Evolutionary conservation across 495 filamentous ascomycete species (phyloP), one percentile per base, ranked within the genome.

Genomic region (Jackrogersella minutella): DNA sequence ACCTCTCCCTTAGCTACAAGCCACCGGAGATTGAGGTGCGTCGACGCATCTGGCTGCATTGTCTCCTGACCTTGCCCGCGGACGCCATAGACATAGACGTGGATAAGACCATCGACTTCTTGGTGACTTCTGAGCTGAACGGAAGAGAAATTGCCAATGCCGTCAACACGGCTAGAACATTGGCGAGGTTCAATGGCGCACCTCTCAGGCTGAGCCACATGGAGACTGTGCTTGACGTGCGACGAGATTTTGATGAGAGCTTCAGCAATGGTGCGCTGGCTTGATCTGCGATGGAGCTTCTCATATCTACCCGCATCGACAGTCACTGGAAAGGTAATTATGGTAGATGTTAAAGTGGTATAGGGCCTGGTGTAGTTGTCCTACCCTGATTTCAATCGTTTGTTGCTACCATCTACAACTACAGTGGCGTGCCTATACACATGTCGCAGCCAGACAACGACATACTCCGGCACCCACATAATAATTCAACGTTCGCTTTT

Each of bases 121-220:
- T 90, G 26, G 78, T 79, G 0, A 59, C 59, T 2, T 73, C 79
- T 61, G 65, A 80, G 52, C 72, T 89, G 73, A 89, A 89, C 66
- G 87, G 87, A 0, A 70, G 86, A 40, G 82, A 89, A 74, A 90
- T 90, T 62, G 87, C 88, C 74, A 90, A 88, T 69, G 79, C 85
- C 2, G 76, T 90, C 19, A 87, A 87, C 72, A 88, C 78, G 0
- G 76, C 78, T 6, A 64, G 74, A 54, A 83, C 77, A 3, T 56
- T 81, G 55, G 76, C 79, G 11, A 59, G 72, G 17, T 70, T 66
- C 37, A 60, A 74, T 21, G 59, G 77, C 2, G 81, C 75, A 28
- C 73, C 66, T 17, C 68, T 86, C 30, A 70, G 51, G 11, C 66
- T 78, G 22, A 57, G 72, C 26, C 82, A 85, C 64, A 74, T 86